Evolutionary conservation across 805 yeast genomes (phyloP).

Genomic region (Metschnikowia lunata): DNA sequence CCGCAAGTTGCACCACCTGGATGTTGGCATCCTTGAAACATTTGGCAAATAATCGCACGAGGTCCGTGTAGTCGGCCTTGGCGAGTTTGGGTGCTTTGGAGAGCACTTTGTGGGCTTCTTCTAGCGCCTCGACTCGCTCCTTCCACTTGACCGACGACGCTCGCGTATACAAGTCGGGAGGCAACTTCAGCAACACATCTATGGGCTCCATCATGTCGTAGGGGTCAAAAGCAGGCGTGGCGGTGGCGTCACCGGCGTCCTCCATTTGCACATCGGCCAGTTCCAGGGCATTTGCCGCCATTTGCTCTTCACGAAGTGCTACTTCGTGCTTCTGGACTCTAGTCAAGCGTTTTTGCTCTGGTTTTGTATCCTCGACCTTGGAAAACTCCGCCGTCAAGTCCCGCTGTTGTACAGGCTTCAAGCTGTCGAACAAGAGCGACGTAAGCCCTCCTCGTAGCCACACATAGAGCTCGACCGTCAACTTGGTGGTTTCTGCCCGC

Average conservation of each 20-base stretch:
- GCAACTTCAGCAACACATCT: conserved; percentile 61
- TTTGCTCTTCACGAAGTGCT: conserved; percentile 18
- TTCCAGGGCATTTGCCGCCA: conserved; percentile 11
- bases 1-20: conserved; percentile 77
- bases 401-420: conserved; percentile 90
- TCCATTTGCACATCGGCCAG: conserved; percentile 28
- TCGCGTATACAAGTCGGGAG: conserved; percentile 52
- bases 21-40: conserved; percentile 85
- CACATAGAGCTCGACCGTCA: conserved; percentile 65
- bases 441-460: conserved; percentile 70
- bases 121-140: conserved; percentile 82
- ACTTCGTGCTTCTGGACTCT: conserved; percentile 47
- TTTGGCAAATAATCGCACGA: conserved; percentile 62
- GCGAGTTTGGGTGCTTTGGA: conserved; percentile 52
- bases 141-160: conserved; percentile 77
- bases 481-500: conserved; percentile 66
- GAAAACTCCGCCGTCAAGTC: conserved; percentile 72
- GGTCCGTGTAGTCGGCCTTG: conserved; percentile 58
- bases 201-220: conserved; percentile 68
- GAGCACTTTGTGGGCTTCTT: conserved; percentile 49
- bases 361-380: conserved; percentile 35
- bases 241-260: conserved; percentile 16
- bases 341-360: conserved; percentile 53
- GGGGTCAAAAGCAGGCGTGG: conserved; percentile 46
- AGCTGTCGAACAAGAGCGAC: conserved; percentile 54